Evolutionary conservation across 2,329 filamentous ascomycete species (phyloP).

Genomic region (Fusarium metavorans): DNA sequence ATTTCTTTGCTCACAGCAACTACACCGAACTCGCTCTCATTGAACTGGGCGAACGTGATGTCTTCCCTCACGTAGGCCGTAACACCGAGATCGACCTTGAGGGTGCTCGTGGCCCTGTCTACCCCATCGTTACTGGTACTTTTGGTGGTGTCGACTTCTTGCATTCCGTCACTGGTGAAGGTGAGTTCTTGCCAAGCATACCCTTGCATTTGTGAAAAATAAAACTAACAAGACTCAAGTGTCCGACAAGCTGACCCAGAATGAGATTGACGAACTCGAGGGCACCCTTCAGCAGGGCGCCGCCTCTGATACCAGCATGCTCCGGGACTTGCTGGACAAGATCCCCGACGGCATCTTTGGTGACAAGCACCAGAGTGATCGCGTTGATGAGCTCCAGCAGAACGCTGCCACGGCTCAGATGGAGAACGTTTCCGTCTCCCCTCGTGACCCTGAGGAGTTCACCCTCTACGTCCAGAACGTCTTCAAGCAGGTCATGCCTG

Average conservation of each 20-base stretch:
- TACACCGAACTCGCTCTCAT: constrained; percentile 90
- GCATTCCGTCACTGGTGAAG: constrained; percentile 82
- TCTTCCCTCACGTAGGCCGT: constrained; percentile 90
- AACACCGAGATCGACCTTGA: constrained; percentile 77
- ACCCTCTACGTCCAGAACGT: constrained; percentile 80
- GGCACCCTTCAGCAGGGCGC: constrained; percentile 78
- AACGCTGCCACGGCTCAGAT: constrained; percentile 82
- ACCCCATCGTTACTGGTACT: constrained; percentile 88
- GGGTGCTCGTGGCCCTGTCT: constrained; percentile 76
- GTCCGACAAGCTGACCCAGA: constrained; percentile 90
- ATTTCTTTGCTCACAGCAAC: constrained; percentile 94
- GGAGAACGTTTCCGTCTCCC: constrained; percentile 78
- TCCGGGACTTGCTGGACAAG: constrained; percentile 84
- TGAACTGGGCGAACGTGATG: constrained; percentile 81
- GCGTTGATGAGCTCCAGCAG: constrained; percentile 82
- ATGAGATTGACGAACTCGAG: constrained; percentile 89
- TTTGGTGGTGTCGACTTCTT: constrained; percentile 96
- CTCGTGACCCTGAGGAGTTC: constrained; percentile 85
- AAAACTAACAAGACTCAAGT: constrained; percentile 58
- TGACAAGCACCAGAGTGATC: constrained; percentile 77
- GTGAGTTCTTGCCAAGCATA: constrained; percentile 47
- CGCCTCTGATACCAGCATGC: constrained; percentile 75
- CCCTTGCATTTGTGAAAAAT: background rate
- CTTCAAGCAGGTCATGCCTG: constrained; percentile 85
- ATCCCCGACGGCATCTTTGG: constrained; percentile 86